Conservation (phyloP, 345 rosid genomes). For the Litchi chinensis region DNA sequence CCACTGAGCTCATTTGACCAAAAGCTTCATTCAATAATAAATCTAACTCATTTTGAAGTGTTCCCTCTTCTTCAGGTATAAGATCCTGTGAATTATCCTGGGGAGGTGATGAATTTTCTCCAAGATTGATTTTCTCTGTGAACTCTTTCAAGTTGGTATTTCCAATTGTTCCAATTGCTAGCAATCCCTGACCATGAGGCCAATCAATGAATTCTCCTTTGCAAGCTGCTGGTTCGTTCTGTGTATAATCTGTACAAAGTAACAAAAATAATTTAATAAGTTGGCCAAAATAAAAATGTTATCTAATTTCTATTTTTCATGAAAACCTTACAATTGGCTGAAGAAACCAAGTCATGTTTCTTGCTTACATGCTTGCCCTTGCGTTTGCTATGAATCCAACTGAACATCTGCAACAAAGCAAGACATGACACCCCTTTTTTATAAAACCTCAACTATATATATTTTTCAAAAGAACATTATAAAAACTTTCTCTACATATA, state of each 20-base stretch:
- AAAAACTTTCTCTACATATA: background rate
- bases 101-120: conserved; percentile 7
- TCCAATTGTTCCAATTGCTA: conserved; percentile 88
- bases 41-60: conserved; percentile 39
- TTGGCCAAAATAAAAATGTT: background rate
- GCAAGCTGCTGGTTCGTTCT: conserved; percentile 22
- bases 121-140: conserved; percentile 15
- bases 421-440: background rate
- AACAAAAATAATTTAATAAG: no score
- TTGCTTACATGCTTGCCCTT: conserved; percentile 24
- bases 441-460: background rate
- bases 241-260: conserved; percentile 15
- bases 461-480: no score
- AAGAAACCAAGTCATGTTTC: conserved; percentile 25
- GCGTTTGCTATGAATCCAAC: conserved; percentile 78
- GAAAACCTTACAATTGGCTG: conserved; percentile 38
- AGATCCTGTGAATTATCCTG: conserved; percentile 20
- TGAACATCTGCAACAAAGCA: conserved; percentile 47
- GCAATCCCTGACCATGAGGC: conserved; percentile 60
- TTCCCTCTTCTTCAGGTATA: conserved; percentile 31
- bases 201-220: conserved; percentile 64
- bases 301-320: no score
- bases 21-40: conserved; percentile 22
- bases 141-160: conserved; percentile 36
- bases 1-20: background rate